phyloP scores from a whole-genome alignment of 2,329 filamentous ascomycete species.

The Verticillium longisporum region DNA sequence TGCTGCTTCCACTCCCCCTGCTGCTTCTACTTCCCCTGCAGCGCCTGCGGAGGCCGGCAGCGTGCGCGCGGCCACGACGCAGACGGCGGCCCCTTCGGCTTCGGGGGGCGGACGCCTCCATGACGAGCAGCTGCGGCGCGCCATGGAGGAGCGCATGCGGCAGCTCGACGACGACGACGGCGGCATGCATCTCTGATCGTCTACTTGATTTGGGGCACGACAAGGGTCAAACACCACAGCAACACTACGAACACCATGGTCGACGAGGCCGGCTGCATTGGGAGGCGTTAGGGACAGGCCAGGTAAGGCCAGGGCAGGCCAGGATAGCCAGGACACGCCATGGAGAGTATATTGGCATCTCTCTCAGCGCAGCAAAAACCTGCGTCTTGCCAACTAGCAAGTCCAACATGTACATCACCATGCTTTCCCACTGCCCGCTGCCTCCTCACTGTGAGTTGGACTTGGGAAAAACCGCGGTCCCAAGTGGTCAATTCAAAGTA shows the following conservation, averaged over 20 bases:
- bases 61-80: neutral
- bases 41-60: slow-evolving; percentile 4
- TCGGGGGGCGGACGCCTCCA: slow-evolving; percentile 43
- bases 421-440: no score
- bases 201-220: neutral
- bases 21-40: neutral
- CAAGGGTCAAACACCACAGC: neutral
- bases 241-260: neutral
- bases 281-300: neutral
- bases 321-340: neutral
- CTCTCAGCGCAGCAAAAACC: neutral
- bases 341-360: neutral
- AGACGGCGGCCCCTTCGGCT: slow-evolving; percentile 1
- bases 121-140: slow-evolving; percentile 52
- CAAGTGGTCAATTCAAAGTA: neutral
- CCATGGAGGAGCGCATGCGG: slow-evolving; percentile 48
- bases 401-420: no score
- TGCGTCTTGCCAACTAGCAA: no score
- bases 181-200: slow-evolving; percentile 53
- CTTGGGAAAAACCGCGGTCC: neutral
- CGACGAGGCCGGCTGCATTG: neutral
- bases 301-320: neutral
- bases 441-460: neutral
- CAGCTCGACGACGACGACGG: slow-evolving; percentile 37
- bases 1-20: neutral